phyloP scores from a whole-genome alignment of 805 yeast genomes.

The Saccharomyces jurei region DNA sequence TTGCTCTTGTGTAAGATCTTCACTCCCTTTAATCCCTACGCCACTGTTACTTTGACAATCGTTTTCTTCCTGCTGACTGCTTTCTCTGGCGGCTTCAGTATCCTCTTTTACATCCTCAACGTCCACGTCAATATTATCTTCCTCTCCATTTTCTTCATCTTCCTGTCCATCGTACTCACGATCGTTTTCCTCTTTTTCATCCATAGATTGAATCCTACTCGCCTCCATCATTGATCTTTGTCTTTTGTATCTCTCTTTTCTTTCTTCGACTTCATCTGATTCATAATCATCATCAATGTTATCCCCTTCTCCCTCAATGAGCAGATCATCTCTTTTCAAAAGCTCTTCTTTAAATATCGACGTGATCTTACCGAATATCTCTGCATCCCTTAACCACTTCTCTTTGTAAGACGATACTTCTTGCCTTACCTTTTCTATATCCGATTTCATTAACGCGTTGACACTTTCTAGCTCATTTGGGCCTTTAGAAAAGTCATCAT shows the following conservation, averaged over 20 bases:
- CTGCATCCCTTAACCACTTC: constrained; percentile 28
- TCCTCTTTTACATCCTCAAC: constrained; percentile 3
- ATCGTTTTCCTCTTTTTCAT: background rate
- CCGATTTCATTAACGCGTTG: constrained; percentile 19
- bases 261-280: constrained; percentile 7
- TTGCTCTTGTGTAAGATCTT: background rate
- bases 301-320: constrained; percentile 9
- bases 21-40: background rate
- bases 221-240: constrained; percentile 5
- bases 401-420: constrained; percentile 20
- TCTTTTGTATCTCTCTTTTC: constrained; percentile 6
- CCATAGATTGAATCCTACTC: background rate
- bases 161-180: constrained; percentile 7
- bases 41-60: background rate
- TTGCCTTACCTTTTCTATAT: constrained; percentile 15
- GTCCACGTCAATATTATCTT: constrained; percentile 1
- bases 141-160: constrained; percentile 4
- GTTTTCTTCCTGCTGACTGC: constrained; percentile 3
- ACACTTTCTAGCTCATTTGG: constrained; percentile 20
- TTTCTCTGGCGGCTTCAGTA: background rate
- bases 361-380: constrained; percentile 21
- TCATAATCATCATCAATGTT: constrained; percentile 10
- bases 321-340: constrained; percentile 11
- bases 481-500: constrained; percentile 23
- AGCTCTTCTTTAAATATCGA: constrained; percentile 22